Conservation (phyloP, 306 rosid genomes). For the Trichosanthes cucumerina region DNA sequence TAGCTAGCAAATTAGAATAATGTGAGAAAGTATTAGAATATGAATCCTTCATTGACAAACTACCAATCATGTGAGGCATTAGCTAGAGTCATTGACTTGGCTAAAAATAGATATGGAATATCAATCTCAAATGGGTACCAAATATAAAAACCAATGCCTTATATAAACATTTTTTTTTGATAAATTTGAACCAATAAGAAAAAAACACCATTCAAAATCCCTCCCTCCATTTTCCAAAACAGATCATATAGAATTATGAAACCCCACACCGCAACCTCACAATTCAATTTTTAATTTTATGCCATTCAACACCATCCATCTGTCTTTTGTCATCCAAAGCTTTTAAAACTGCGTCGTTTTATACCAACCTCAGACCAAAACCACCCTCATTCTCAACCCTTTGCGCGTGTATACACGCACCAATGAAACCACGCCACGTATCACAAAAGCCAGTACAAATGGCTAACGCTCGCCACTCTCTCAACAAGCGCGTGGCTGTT, state of each 20-base stretch:
- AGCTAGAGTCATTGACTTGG: background rate
- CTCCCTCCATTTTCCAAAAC: background rate
- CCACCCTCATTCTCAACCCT: background rate
- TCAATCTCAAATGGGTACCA: background rate
- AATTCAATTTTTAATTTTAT: background rate
- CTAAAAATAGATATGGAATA: background rate
- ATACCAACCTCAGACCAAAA: background rate
- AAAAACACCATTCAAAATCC: background rate
- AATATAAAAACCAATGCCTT: too few species aligned
- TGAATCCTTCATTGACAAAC: background rate
- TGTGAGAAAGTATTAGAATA: background rate
- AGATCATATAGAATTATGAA: background rate
- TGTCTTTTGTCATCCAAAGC: background rate
- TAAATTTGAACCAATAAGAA: too few species aligned
- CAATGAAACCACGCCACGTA: background rate
- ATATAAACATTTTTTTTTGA: too few species aligned
- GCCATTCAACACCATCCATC: background rate
- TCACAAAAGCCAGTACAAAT: background rate
- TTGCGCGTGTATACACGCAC: background rate
- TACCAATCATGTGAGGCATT: background rate
- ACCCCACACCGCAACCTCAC: background rate
- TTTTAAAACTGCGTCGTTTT: constrained; percentile 9
- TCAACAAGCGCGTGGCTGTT: background rate
- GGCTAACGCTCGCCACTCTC: background rate
- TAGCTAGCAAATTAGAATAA: background rate